Percentiles rank a stretch among this genome's conserved stretches.
Evolutionary conservation across 495 filamentous ascomycete genomes (phyloP).

Genomic region (Cairneyella variabilis): DNA sequence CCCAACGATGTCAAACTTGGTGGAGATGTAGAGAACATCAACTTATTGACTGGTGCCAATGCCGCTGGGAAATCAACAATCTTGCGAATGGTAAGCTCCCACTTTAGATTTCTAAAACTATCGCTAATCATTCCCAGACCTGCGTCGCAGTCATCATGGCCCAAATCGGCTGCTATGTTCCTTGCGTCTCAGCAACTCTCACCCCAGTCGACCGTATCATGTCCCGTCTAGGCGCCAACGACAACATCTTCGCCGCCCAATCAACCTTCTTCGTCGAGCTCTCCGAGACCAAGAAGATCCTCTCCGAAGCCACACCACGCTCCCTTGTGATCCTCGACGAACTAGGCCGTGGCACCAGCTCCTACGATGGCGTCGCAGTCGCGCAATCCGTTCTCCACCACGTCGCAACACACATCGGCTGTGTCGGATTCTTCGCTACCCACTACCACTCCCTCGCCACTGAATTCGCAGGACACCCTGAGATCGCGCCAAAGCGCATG

Average conservation of each 20-base stretch:
- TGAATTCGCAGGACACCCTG: constrained; percentile 85
- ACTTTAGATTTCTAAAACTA: constrained; percentile 5
- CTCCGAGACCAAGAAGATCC: constrained; percentile 96
- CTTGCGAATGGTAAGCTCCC: constrained; percentile 72
- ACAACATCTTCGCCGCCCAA: constrained; percentile 98
- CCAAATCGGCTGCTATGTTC: constrained; percentile 95
- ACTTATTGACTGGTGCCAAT: constrained; percentile 93
- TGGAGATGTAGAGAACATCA: constrained; percentile 73
- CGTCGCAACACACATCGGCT: constrained; percentile 87
- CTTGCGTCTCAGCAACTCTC: constrained; percentile 74
- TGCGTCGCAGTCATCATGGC: constrained; percentile 98
- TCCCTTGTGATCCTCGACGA: constrained; percentile 98
- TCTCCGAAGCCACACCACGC: constrained; percentile 89
- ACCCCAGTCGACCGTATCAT: constrained; percentile 97
- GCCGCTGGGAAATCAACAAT: constrained; percentile 98
- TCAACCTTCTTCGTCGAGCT: constrained; percentile 98
- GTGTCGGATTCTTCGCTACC: constrained; percentile 94
- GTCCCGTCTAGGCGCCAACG: constrained; percentile 96
- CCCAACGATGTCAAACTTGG: constrained; percentile 92
- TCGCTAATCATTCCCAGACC: constrained; percentile 46
- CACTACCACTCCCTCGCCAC: constrained; percentile 93
- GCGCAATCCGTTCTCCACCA: constrained; percentile 96
- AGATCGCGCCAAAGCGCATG: constrained; percentile 85
- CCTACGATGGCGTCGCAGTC: constrained; percentile 94
- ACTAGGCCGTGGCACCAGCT: constrained; percentile 88